These are phyloP conservation scores for Cercospora zeina DNA, from an alignment of 2,329 filamentous ascomycete genomes.

Conservation along the genomic window DNA sequence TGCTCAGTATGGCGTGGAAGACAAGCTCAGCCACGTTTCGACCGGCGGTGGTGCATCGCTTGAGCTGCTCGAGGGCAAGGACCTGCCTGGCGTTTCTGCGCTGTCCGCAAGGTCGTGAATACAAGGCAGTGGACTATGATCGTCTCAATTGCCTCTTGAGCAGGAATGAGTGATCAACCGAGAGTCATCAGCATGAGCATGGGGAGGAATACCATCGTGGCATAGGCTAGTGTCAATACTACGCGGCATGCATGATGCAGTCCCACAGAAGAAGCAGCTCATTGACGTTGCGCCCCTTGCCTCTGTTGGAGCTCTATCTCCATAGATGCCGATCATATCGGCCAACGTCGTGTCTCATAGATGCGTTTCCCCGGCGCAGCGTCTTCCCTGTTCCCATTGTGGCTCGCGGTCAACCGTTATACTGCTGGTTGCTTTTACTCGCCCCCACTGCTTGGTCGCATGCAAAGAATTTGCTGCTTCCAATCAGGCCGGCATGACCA, in stretches of 20 bases:
- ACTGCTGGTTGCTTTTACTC: background rate
- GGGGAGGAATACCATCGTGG: background rate
- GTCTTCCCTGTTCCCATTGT: background rate
- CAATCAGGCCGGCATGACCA: background rate
- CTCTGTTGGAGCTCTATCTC: background rate
- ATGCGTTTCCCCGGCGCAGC: background rate
- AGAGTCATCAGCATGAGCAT: background rate
- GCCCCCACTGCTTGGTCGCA: background rate
- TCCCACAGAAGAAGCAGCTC: background rate
- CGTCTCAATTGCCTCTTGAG: background rate
- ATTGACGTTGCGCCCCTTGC: background rate
- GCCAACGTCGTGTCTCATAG: constrained; percentile 13
- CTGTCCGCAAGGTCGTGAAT: constrained; percentile 59
- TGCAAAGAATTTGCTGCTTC: background rate
- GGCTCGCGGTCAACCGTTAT: background rate
- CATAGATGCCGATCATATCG: constrained; percentile 1
- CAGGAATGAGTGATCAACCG: background rate
- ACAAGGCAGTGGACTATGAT: constrained; percentile 22
- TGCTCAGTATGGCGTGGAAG: constrained; percentile 93
- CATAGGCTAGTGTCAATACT: background rate
- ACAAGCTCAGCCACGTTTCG: constrained; percentile 96
- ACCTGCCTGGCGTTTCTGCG: constrained; percentile 86
- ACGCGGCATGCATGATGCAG: background rate
- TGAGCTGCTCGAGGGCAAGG: constrained; percentile 97
- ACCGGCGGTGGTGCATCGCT: constrained; percentile 94